Conservation (phyloP, 78 protist species). For the Chrysochromulina tobinii region DNA sequence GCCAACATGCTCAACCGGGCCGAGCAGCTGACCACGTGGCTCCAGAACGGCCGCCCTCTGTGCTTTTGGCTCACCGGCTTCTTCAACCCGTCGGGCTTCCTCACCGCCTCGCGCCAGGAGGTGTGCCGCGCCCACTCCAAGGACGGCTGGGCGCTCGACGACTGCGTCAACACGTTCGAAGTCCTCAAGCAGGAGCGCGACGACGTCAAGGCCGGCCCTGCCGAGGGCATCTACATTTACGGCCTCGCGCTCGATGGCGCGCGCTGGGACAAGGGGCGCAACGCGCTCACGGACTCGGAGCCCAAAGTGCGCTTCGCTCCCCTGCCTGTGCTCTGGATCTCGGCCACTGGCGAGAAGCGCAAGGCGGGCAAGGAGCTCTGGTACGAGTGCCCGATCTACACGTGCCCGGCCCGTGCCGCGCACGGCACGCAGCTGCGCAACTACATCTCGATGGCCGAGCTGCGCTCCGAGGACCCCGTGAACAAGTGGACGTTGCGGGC, state of each 20-base stretch:
- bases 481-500: slow-evolving; percentile 79
- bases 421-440: slow-evolving; percentile 5
- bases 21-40: slow-evolving; percentile 77
- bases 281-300: slow-evolving; percentile 57
- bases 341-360: slow-evolving; percentile 15
- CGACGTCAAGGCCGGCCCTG: slow-evolving; percentile 54
- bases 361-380: not conserved
- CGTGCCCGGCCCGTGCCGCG: slow-evolving; percentile 59
- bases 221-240: slow-evolving; percentile 81
- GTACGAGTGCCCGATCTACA: slow-evolving; percentile 88
- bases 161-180: slow-evolving; percentile 53
- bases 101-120: slow-evolving; percentile 83
- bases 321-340: slow-evolving; percentile 75
- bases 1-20: slow-evolving; percentile 52
- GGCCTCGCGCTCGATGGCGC: slow-evolving; percentile 91
- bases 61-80: slow-evolving; percentile 78
- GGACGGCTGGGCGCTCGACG: slow-evolving; percentile 85
- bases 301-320: slow-evolving; percentile 64
- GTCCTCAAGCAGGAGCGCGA: slow-evolving; percentile 49
- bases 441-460: slow-evolving; percentile 65
- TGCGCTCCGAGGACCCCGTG: slow-evolving; percentile 55
- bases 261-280: slow-evolving; percentile 67
- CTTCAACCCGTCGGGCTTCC: slow-evolving; percentile 87
- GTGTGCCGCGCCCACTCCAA: slow-evolving; percentile 72
- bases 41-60: slow-evolving; percentile 61